phyloP scores from a whole-genome alignment of 345 rosid genomes.

The Rubroshorea leprosula region DNA sequence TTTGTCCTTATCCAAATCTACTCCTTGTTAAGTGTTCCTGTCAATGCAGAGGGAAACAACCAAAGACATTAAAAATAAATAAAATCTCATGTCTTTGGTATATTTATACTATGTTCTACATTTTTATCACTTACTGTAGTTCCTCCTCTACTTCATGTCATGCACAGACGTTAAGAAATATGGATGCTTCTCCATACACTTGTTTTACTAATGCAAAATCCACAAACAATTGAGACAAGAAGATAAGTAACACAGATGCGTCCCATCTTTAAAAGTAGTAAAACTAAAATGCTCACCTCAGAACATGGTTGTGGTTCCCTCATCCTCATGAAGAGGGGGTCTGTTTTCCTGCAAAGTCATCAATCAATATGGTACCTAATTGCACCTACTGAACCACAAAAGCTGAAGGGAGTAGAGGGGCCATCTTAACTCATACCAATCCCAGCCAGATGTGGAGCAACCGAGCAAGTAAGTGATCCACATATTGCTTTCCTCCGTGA shows the following conservation, averaged over 20 bases:
- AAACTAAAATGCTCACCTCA: no score
- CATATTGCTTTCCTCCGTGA: conserved; percentile 6
- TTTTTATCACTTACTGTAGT: background rate
- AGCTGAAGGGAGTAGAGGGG: background rate
- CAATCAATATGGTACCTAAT: background rate
- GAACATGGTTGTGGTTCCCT: no score
- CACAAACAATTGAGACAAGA: background rate
- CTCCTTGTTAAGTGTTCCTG: conserved; percentile 32
- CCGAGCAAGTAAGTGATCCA: background rate
- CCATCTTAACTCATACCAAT: background rate
- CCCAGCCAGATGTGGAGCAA: background rate
- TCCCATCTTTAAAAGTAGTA: background rate
- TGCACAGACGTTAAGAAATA: background rate
- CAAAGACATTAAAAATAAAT: conserved; percentile 19
- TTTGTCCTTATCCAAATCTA: conserved; percentile 16
- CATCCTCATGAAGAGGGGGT: background rate
- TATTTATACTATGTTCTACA: conserved; percentile 10
- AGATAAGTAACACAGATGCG: no score
- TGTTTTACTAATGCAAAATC: conserved; percentile 6
- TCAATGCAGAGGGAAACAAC: conserved; percentile 49
- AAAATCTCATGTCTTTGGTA: conserved; percentile 11
- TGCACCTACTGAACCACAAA: background rate
- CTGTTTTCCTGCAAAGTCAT: no score
- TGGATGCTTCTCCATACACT: background rate
- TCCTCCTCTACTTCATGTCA: background rate